Percentiles rank a stretch among this genome's conserved stretches.
phyloP scores from a whole-genome alignment of 148 eudicot genomes.

The Rhododendron ovatum region DNA sequence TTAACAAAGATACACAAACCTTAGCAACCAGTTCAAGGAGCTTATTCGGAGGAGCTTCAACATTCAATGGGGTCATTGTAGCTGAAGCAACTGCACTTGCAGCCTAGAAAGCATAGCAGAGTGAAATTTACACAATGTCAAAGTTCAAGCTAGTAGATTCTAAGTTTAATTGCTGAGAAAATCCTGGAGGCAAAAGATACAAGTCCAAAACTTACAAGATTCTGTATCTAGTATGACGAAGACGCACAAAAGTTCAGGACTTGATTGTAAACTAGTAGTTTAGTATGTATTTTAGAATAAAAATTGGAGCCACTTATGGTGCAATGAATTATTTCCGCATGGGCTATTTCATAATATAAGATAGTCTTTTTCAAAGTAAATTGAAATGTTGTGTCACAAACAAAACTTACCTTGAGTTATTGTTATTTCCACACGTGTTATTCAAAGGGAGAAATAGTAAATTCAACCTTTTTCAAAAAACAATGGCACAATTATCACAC shows the following conservation, averaged over 20 bases:
- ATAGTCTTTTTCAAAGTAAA: neutral
- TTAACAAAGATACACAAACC: constrained; percentile 35
- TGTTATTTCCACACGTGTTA: neutral
- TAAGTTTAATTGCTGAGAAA: neutral
- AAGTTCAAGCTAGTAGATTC: neutral
- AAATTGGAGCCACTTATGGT: neutral
- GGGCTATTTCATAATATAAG: neutral
- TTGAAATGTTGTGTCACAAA: too few species aligned
- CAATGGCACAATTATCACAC: neutral
- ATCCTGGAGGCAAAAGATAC: neutral
- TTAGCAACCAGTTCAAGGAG: constrained; percentile 80
- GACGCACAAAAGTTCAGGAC: neutral
- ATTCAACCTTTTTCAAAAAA: too few species aligned
- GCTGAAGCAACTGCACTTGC: constrained; percentile 88
- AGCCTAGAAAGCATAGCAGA: constrained; percentile 33
- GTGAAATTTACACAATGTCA: neutral
- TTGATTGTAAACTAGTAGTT: neutral
- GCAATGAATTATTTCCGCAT: neutral
- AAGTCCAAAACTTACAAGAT: neutral
- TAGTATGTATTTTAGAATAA: neutral
- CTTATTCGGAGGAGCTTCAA: constrained; percentile 66
- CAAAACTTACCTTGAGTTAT: too few species aligned
- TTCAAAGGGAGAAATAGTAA: neutral
- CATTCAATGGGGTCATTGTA: constrained; percentile 78
- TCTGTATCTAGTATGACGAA: neutral